Evolutionary conservation across 306 rosid species (phyloP), one percentile per base, ranked within the genome.

Genomic region (Cicer pinnatifidum): DNA sequence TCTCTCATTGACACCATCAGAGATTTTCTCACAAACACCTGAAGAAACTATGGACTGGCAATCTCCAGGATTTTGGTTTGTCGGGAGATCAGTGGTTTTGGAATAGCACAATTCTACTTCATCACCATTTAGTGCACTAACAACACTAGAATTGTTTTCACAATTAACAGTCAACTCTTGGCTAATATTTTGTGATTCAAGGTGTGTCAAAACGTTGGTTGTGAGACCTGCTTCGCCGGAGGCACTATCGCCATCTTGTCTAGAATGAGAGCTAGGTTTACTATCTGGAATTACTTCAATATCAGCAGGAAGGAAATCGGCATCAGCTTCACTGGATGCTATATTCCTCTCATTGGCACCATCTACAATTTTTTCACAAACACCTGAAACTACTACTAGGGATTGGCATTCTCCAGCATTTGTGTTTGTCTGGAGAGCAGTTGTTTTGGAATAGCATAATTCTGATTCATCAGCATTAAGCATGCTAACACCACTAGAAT

Each of bases 321-420:
- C 54, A 23, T 46, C 81, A 13, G 52, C 72, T 43, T 1, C 73
- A 65, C n/a, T 6, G 8, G 76, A 67, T 41, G 68, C 65, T 67
- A 78, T 51, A 60, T 51, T 44, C 77, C 8, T 71, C 40, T 69
- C 83, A 16, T 48, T 17, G 54, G 51, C 67, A 19, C 71, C 70
- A 57, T 74, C 70, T 8, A 43, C 81, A 45, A 51, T 44, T 39
- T 72, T 79, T 71, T 69, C 80, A 57, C 63, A 37, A 11, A 54
- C 39, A 70, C 43, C 66, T 33, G 83, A 45, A 59, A 61, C 53
- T 9, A 71, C 73, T 58, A 52, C 52, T 50, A 76, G 19, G 39
- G 83, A 63, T 46, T 73, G 69, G 71, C 82, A 60, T 68, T 48
- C 75, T 75, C 58, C 90, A 53, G 76, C 54, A n/a, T 72, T 85